Evolutionary conservation across 2,329 filamentous ascomycete genomes (phyloP), one percentile per base, ranked within the genome.

Genomic region (Dothideomycetes sp.): DNA sequence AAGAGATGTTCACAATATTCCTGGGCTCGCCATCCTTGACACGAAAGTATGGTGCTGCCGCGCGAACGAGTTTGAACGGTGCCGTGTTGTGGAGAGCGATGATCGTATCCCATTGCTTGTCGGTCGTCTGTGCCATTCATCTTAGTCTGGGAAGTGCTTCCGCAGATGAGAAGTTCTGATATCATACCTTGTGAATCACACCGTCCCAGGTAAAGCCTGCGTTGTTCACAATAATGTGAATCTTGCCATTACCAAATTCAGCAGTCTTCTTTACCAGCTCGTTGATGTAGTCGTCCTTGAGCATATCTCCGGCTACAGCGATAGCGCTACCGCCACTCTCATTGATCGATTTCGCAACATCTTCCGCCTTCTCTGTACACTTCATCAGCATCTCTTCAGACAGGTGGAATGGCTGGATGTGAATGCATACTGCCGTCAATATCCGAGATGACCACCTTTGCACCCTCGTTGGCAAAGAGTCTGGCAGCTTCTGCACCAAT

Each of bases 191-290:
- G 70, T 93, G 84, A 49, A 93, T 86, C 30, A 93, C 85, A 5
- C 81, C 87, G 59, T 94, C 87, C 84, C 86, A 94, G 1, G 87
- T 94, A 63, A 85, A 93, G 31, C 85, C 86, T 1, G 86, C 87
- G 58, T 94, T 94, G 63, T 94, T 93, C 44, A 94, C 83, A 41
- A 94, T 81, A 57, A 91, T 82, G 60, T 94, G 82, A 46, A 94
- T 87, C 69, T 93, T 93, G 54, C 85, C 86, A 47, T 73, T 68
- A 43, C 87, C 87, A 55, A 94, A 93, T 35, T 79, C 80, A 1
- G 84, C 86, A 0, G 85, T 73, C 54, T 78, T 75, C 55, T 78
- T 69, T 18, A 94, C 77, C n/a, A 94, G 73, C 8, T 69, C 65
- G 44, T 76, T 70, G 55, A 88, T 72, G 61, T 91, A 89, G 15